Percentiles rank a stretch among this genome's conserved stretches.
Evolutionary conservation across 495 filamentous ascomycete genomes (phyloP).

Genomic region (Aspergillus diversus): DNA sequence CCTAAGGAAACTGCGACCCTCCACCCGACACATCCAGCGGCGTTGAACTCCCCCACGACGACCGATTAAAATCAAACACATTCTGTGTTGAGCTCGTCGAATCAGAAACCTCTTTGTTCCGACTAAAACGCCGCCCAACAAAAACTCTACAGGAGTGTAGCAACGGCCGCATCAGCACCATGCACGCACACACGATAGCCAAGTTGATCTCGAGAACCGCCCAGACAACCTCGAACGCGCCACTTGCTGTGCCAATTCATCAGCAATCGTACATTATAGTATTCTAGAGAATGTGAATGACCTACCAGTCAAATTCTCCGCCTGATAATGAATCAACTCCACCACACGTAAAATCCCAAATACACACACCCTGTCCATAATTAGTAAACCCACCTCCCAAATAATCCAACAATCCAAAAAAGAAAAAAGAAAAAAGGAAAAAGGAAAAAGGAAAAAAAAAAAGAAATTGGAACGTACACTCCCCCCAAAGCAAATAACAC

Average conservation of each 20-base stretch:
- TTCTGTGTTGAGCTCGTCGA: too few relatives aligned
- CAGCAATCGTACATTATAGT: background rate
- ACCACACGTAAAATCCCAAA: constrained; percentile 7
- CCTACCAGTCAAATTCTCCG: constrained; percentile 6
- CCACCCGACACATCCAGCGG: too few relatives aligned
- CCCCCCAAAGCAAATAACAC: background rate
- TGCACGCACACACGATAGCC: constrained; percentile 13
- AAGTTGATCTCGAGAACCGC: constrained; percentile 20
- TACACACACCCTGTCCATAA: constrained; percentile 10
- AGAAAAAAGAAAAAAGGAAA: background rate
- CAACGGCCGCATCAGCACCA: background rate
- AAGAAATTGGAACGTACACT: background rate
- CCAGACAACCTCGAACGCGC: constrained; percentile 17
- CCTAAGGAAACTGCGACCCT: too few relatives aligned
- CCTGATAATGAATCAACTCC: constrained; percentile 10
- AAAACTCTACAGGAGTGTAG: background rate
- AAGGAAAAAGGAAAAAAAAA: background rate
- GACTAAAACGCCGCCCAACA: too few relatives aligned
- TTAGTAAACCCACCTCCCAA: background rate
- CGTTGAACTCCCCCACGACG: too few relatives aligned
- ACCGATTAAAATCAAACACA: too few relatives aligned
- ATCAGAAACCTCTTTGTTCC: too few relatives aligned
- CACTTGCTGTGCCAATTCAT: constrained; percentile 7
- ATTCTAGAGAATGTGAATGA: background rate
- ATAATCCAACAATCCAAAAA: background rate